These are phyloP conservation scores for Claviceps sorghi DNA, from an alignment of 2,329 filamentous ascomycete species.

Conservation along the genomic window DNA sequence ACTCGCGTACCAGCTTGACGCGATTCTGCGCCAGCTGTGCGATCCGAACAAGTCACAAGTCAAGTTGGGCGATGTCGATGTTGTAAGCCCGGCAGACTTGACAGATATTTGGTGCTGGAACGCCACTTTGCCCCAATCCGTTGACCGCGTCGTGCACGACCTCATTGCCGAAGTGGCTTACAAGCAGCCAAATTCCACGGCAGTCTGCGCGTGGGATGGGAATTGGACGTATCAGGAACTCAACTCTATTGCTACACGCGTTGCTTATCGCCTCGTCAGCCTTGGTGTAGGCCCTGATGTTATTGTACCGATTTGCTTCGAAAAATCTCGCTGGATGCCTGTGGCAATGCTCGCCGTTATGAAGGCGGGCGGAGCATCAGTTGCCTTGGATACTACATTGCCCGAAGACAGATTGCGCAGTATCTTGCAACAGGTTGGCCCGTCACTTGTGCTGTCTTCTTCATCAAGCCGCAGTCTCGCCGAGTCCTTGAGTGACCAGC, in stretches of 20 bases:
- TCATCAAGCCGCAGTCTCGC: background rate
- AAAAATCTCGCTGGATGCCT: slow-evolving; percentile 11
- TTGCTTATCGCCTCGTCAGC: slow-evolving; percentile 6
- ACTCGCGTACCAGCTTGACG: slow-evolving; percentile 1
- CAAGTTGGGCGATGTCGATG: background rate
- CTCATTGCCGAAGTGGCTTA: slow-evolving; percentile 8
- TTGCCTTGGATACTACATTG: slow-evolving; percentile 12
- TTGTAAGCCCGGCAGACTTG: slow-evolving; percentile 1
- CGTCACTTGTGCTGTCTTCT: slow-evolving; percentile 1
- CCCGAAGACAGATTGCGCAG: slow-evolving; percentile 8
- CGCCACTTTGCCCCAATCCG: slow-evolving; percentile 1
- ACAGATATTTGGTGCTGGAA: slow-evolving; percentile 10
- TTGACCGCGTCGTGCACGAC: slow-evolving; percentile 10
- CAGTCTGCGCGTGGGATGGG: slow-evolving; percentile 15
- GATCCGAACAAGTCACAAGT: background rate
- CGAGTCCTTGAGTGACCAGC: background rate
- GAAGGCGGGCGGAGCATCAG: slow-evolving; percentile 16
- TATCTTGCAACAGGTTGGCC: slow-evolving; percentile 5
- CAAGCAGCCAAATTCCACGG: slow-evolving; percentile 5
- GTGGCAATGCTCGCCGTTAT: slow-evolving; percentile 14
- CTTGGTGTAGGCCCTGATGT: slow-evolving; percentile 9
- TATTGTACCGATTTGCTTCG: slow-evolving; percentile 10
- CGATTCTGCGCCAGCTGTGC: background rate
- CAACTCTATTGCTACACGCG: slow-evolving; percentile 2
- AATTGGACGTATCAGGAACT: slow-evolving; percentile 12